phyloP scores from a whole-genome alignment of 2,329 filamentous ascomycete species.

The Trichoderma cornu-damae region DNA sequence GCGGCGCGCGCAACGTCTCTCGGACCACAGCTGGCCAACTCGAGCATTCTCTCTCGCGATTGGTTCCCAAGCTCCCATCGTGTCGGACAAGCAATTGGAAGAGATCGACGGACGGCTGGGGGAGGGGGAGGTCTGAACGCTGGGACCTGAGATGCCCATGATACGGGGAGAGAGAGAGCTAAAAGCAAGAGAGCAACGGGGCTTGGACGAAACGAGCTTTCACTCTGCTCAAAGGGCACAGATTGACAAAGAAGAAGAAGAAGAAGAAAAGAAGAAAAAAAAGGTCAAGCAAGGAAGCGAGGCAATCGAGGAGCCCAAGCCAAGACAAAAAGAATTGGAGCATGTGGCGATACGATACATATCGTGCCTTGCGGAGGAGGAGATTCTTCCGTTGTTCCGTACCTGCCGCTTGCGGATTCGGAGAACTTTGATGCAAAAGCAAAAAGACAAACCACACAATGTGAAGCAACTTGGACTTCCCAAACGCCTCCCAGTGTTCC shows the following conservation, averaged over 20 bases:
- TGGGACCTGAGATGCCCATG: constrained; percentile 13
- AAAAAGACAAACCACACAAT: too few relatives aligned
- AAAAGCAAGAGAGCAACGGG: not conserved
- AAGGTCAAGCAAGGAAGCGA: not conserved
- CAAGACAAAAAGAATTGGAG: not conserved
- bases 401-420: too few relatives aligned
- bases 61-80: not conserved
- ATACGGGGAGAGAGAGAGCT: constrained; percentile 3
- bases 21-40: not conserved
- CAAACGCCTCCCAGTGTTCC: too few relatives aligned
- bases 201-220: not conserved
- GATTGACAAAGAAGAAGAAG: too few relatives aligned
- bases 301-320: not conserved
- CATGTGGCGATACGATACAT: too few relatives aligned
- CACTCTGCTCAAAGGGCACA: not conserved
- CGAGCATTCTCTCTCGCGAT: not conserved
- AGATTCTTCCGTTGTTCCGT: too few relatives aligned
- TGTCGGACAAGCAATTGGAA: not conserved
- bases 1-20: constrained; percentile 12
- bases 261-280: not conserved
- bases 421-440: too few relatives aligned
- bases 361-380: not conserved
- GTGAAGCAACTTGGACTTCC: too few relatives aligned
- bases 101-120: too few relatives aligned
- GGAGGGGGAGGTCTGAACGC: constrained; percentile 1